Base-by-base conservation (phyloP, 2,329 filamentous ascomycete genomes). In the Cladosporium sp. region DNA sequence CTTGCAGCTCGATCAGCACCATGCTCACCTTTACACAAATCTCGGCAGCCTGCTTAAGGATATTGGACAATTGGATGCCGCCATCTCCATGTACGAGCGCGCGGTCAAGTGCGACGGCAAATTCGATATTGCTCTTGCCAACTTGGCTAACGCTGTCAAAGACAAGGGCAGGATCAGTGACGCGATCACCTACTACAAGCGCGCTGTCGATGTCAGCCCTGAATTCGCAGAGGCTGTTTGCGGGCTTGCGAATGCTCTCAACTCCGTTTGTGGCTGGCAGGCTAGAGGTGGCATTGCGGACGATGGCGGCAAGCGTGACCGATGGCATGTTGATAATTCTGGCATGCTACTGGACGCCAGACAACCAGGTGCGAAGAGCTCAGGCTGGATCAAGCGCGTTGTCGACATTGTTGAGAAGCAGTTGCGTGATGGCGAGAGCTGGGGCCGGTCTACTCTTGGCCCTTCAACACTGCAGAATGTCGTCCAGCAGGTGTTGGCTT, bases 181-280 rank as follows among this genome's bases (percentile, higher is more conserved):
- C 75, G 95, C 95, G 1, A 98, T 99, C 66, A 81, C 82, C 28
- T 98, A 96, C 76, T 99, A 99, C 80, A 91, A 88, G 73, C 88
- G 93, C 69, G 95, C 95, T 46, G 94, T 99, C 11, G 85, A 86
- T 36, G 88, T 93, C n/a, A 99, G 95, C 71, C 94, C 95, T 0
- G 91, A 96, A 36, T 99, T 99, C 79, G 92, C 95, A 1, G 95
- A 99, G 79, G 95, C 95, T 7, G 94, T 99, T 0, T 99, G 95
- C 77, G 95, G 95, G 8, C 84, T 99, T 61, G 93, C 93, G 1
- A 98, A 96, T 66, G 94, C 95, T 1, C 82, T 99, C 60, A 98
- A 97, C 75, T 98, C 95, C 7, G 93, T 99, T 6, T 99, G 95
- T 76, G 91, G 94, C 73, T 99, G 95, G 95, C 86, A 87, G 72